These are phyloP conservation scores for Groenewaldozyma salmanticensis DNA, from an alignment of 805 yeast genomes.

Conservation along the genomic window DNA sequence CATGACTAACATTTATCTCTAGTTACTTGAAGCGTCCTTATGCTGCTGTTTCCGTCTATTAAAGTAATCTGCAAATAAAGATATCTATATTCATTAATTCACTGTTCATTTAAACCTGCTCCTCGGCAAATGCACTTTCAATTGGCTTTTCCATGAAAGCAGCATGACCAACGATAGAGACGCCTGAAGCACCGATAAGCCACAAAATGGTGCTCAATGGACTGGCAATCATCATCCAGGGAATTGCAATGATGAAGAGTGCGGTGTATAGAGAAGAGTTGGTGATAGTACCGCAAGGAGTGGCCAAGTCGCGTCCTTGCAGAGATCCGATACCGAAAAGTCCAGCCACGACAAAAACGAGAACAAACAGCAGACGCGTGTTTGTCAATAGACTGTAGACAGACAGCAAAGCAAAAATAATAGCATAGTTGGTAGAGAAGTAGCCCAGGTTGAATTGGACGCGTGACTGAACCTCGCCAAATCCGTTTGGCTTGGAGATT, in stretches of 20 bases:
- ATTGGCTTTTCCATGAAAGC: constrained; percentile 89
- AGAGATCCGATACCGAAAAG: constrained; percentile 67
- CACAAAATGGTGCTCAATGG: constrained; percentile 86
- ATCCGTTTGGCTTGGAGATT: constrained; percentile 81
- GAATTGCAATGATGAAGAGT: constrained; percentile 63
- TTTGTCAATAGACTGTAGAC: constrained; percentile 85
- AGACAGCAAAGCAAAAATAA: constrained; percentile 61
- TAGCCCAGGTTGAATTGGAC: constrained; percentile 78
- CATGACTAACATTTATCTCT: too few species aligned
- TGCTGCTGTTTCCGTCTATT: too few species aligned
- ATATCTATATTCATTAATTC: too few species aligned
- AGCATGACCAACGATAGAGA: constrained; percentile 76
- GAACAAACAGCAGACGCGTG: constrained; percentile 71
- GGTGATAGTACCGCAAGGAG: constrained; percentile 56
- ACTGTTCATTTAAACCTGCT: constrained; percentile 30
- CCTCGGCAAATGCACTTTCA: constrained; percentile 88
- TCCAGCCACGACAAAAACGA: constrained; percentile 62
- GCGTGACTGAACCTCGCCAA: constrained; percentile 82
- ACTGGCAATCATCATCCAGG: constrained; percentile 77
- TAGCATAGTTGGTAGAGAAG: constrained; percentile 76
- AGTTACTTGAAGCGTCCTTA: too few species aligned
- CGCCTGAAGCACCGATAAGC: constrained; percentile 80
- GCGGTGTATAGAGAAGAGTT: constrained; percentile 80
- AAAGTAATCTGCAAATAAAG: too few species aligned
- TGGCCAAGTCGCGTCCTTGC: constrained; percentile 71